A percentile compares a stretch with the other conserved stretches of the same genome.
phyloP scores from a whole-genome alignment of 306 rosid species.

The Inga leiocalycina region DNA sequence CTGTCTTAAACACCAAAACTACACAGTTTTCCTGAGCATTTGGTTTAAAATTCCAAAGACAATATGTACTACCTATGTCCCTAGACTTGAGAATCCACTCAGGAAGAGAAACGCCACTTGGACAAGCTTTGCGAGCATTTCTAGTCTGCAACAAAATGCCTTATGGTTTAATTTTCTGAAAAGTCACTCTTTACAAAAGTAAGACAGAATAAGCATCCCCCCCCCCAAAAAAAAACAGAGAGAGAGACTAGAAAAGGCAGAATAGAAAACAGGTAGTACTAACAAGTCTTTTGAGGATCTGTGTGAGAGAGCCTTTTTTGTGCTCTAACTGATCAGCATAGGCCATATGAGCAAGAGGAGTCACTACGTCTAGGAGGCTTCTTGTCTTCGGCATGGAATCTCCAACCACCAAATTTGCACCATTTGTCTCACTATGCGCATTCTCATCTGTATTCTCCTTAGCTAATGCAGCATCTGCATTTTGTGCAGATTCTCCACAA shows the following conservation, averaged over 20 bases:
- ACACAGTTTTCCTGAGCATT: constrained; percentile 6
- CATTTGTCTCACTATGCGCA: constrained; percentile 46
- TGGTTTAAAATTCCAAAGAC: constrained; percentile 1
- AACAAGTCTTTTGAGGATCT: constrained; percentile 84
- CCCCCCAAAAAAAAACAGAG: background rate
- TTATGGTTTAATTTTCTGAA: constrained; percentile 6
- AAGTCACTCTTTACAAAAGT: constrained; percentile 18
- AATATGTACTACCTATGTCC: constrained; percentile 68
- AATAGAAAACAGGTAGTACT: constrained; percentile 41
- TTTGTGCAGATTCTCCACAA: constrained; percentile 25
- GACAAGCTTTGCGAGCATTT: constrained; percentile 94
- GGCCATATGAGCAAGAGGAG: constrained; percentile 89
- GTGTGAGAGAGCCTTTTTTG: constrained; percentile 69
- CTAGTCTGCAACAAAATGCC: constrained; percentile 62
- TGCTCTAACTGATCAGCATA: constrained; percentile 88
- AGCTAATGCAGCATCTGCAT: constrained; percentile 2
- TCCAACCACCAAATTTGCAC: constrained; percentile 41
- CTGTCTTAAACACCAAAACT: constrained; percentile 6
- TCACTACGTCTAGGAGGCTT: constrained; percentile 69
- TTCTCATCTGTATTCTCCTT: constrained; percentile 47
- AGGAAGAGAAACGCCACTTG: constrained; percentile 71
- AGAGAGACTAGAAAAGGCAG: background rate
- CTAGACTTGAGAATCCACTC: constrained; percentile 88
- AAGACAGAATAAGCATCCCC: background rate
- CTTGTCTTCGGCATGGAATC: constrained; percentile 49